Conservation (phyloP, 345 rosid genomes). For the Euphorbia pulcherrima region DNA sequence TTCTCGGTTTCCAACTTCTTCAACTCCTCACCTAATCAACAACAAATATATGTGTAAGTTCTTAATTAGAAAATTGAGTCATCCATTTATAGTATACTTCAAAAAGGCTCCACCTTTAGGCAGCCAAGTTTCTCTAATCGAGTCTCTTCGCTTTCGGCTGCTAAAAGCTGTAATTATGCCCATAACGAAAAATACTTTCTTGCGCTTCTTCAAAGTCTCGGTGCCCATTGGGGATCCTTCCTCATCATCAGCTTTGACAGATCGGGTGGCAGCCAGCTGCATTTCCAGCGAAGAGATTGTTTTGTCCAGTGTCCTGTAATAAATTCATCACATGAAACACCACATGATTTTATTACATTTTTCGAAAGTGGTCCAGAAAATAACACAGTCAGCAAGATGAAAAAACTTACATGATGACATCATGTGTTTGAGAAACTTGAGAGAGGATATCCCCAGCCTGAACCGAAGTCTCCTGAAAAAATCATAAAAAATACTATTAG, state of each 20-base stretch:
- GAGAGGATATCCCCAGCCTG: conserved; percentile 71
- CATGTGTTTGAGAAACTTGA: conserved; percentile 86
- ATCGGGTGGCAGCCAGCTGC: conserved; percentile 77
- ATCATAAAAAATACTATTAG: conserved; percentile 19
- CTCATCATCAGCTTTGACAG: conserved; percentile 39
- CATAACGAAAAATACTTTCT: conserved; percentile 69
- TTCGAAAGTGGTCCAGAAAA: conserved; percentile 2
- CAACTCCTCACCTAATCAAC: conserved; percentile 48
- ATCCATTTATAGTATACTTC: background rate
- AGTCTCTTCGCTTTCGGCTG: conserved; percentile 73
- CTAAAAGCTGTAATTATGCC: conserved; percentile 80
- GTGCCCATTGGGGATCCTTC: conserved; percentile 38
- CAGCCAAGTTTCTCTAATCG: conserved; percentile 77
- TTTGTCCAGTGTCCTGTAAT: conserved; percentile 57
- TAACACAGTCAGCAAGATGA: conserved; percentile 8
- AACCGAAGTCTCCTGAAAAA: conserved; percentile 42
- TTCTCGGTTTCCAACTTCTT: conserved; percentile 66
- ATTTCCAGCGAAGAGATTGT: conserved; percentile 70
- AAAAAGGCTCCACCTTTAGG: conserved; percentile 50
- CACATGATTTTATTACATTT: background rate
- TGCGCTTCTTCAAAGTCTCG: conserved; percentile 47
- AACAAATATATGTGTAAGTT: conserved; percentile 19
- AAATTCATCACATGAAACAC: background rate
- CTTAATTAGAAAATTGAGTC: conserved; percentile 1
- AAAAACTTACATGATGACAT: conserved; percentile 67